Base-by-base conservation (phyloP, 2,329 filamentous ascomycete species). In the Trichoderma afroharzianum region DNA sequence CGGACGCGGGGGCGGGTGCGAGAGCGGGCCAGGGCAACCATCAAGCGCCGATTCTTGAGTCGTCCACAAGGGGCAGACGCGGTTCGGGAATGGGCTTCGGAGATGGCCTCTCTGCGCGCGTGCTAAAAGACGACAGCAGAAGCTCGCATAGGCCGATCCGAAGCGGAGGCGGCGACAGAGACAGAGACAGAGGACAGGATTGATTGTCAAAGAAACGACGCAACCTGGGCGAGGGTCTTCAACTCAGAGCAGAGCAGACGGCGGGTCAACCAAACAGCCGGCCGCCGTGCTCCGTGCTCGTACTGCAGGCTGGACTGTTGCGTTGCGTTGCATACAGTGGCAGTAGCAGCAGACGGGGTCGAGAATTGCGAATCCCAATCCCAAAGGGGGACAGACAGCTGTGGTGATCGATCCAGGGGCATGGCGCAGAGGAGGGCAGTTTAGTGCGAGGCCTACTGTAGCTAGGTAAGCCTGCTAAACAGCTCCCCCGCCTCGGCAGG, bases 241-340 rank as follows among this genome's bases (percentile, higher is more conserved):
- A 61, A 33, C 32, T 69, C 8, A 36, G 59, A 12, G 39, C 67
- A 69, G 39, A 61, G 26, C 33, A 36, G 14, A 36, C 33, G 67
- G 57, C 67, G 67, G 67, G 67, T 69, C 57, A 69, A 62, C 57
- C 57, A 69, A 32, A 33, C 39, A 43, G 57, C 66, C 67, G 57
- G 57, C 55, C 39, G 66, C 66, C 39, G 66, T 68, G 66, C 55
- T 68, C 36, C 55, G 66, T 58, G 66, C 66, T 68, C 36, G 28
- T 57, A 14, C 66, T 32, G 55, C 26, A 53, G 39, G 24, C 21
- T 66, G 28, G 61, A 9, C 47, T 24, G 15, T n/a, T 30, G 50
- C 28, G 39, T 32, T 43, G 64, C 64, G 39, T 43, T 18, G 36
- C 36, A 39, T 39, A 39, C 36, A 39, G 36, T 36, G 15, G 33